Percentiles rank a stretch among this genome's conserved stretches.
phyloP scores from a whole-genome alignment of 805 yeast species.

The Kurtzmaniella cleridarum region DNA sequence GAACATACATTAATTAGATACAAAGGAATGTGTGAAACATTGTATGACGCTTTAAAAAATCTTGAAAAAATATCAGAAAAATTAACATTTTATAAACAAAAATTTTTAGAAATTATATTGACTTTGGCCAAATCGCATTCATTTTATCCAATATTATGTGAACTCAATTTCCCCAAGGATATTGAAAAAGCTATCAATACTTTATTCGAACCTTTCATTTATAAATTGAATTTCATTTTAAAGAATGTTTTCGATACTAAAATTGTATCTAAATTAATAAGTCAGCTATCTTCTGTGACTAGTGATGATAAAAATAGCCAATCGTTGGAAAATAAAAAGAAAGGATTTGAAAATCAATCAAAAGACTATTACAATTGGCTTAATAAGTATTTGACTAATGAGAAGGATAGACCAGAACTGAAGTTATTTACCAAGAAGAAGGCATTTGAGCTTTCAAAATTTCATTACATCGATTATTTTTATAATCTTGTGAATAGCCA shows the following conservation, averaged over 20 bases:
- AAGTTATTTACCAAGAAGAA: conserved; percentile 30
- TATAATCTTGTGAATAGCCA: conserved; percentile 34
- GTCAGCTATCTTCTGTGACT: conserved; percentile 1
- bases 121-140: conserved; percentile 16
- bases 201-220: conserved; percentile 30
- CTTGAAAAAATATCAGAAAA: conserved; percentile 23
- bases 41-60: conserved; percentile 27
- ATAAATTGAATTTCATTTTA: conserved; percentile 22
- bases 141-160: conserved; percentile 18
- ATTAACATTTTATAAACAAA: conserved; percentile 12
- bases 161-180: conserved; percentile 18
- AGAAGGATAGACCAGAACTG: conserved; percentile 39
- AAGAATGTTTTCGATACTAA: conserved; percentile 23
- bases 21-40: conserved; percentile 15
- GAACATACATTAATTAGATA: conserved; percentile 26
- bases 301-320: conserved; percentile 6
- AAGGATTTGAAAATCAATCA: conserved; percentile 33
- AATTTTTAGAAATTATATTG: conserved; percentile 19
- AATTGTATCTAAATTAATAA: conserved; percentile 21
- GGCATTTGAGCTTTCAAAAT: conserved; percentile 37
- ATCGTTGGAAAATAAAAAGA: conserved; percentile 19
- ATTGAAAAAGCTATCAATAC: conserved; percentile 19
- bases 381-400: conserved; percentile 38
- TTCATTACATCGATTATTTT: conserved; percentile 41
- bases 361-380: conserved; percentile 41